phyloP scores from a whole-genome alignment of 768 basidiomycete genomes.

The Lactifluus piperatus region DNA sequence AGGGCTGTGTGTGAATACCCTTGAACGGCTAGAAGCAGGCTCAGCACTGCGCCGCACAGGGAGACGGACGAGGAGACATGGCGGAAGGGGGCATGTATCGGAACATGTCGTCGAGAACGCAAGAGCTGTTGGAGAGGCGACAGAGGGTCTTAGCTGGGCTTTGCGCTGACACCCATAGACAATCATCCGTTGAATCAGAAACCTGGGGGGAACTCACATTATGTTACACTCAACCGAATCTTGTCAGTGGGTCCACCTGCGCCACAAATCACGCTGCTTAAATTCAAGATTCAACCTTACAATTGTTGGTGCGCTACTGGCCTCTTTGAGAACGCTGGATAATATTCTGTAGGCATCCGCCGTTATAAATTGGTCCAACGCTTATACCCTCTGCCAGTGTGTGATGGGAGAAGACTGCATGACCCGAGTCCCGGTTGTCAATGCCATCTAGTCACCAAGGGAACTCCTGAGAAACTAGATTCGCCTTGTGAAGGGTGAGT shows the following conservation, averaged over 20 bases:
- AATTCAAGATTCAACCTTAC: conserved; percentile 50
- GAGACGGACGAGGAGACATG: background rate
- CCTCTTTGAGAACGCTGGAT: conserved; percentile 50
- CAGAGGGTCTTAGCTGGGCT: background rate
- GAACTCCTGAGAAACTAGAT: background rate
- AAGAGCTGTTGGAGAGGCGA: background rate
- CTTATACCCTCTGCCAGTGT: background rate
- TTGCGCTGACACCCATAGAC: background rate
- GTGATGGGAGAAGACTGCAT: background rate
- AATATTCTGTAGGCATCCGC: background rate
- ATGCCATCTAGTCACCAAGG: background rate
- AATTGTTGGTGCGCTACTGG: conserved; percentile 40
- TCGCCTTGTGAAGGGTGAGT: background rate
- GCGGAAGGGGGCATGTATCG: background rate
- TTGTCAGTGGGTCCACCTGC: no score
- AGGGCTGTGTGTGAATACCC: background rate
- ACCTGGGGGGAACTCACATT: background rate
- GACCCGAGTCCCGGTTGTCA: background rate
- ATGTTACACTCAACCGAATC: conserved; percentile 27
- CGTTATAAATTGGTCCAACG: background rate
- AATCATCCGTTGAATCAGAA: background rate
- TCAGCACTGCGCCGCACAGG: background rate
- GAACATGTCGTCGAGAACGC: background rate
- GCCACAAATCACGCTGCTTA: conserved; percentile 65
- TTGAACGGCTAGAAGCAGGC: background rate